These are phyloP conservation scores for Phoma sp. DNA, from an alignment of 2,329 filamentous ascomycete species.

Conservation along the genomic window DNA sequence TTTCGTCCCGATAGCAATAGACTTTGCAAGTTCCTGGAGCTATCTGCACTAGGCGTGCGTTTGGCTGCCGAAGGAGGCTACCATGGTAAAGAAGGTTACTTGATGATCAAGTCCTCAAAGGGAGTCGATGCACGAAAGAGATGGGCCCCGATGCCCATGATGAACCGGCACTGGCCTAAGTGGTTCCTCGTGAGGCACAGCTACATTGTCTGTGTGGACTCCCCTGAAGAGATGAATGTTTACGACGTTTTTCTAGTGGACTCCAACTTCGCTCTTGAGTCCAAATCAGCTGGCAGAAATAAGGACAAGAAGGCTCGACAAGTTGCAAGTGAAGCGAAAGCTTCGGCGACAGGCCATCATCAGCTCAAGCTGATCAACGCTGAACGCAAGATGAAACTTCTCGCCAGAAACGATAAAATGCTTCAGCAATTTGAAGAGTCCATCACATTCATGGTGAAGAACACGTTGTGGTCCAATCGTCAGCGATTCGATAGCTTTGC, in stretches of 20 bases:
- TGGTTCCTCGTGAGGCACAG: slow-evolving; percentile 99
- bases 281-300: slow-evolving; percentile 62
- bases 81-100: slow-evolving; percentile 94
- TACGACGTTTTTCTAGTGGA: slow-evolving; percentile 99
- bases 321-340: slow-evolving; percentile 69
- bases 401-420: slow-evolving; percentile 88
- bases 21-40: slow-evolving; percentile 91
- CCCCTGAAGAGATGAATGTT: slow-evolving; percentile 97
- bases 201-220: slow-evolving; percentile 98
- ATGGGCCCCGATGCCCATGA: slow-evolving; percentile 77
- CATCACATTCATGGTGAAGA: slow-evolving; percentile 81
- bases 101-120: slow-evolving; percentile 90
- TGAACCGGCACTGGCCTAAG: slow-evolving; percentile 84
- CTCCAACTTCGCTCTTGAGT: slow-evolving; percentile 79
- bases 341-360: slow-evolving; percentile 75
- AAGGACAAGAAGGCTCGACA: slow-evolving; percentile 63
- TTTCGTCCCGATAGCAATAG: slow-evolving; percentile 95
- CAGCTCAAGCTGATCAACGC: slow-evolving; percentile 87
- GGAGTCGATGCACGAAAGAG: slow-evolving; percentile 85
- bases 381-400: slow-evolving; percentile 87
- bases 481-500: slow-evolving; percentile 95
- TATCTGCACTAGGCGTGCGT: slow-evolving; percentile 91
- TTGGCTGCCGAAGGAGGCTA: slow-evolving; percentile 95
- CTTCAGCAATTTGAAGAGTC: slow-evolving; percentile 93
- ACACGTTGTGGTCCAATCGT: slow-evolving; percentile 79